Percentiles rank a stretch among this genome's conserved stretches.
phyloP scores from a whole-genome alignment of 768 basidiomycete species.

The Russula compacta region DNA sequence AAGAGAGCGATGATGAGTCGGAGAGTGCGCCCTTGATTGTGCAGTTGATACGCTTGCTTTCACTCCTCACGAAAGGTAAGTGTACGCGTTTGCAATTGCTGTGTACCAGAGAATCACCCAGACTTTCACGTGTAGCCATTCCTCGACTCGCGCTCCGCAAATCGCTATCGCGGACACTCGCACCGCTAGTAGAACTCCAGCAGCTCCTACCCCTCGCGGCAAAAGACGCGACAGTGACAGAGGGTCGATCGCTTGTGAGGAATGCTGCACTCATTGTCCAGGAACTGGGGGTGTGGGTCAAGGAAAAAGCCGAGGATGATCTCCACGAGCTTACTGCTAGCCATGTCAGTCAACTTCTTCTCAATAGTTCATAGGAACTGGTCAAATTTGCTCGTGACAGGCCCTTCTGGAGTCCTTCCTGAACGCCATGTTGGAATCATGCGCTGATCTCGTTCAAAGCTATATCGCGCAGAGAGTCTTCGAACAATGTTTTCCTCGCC shows the following conservation, averaged over 20 bases:
- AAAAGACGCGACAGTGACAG: neutral
- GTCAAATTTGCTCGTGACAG: neutral
- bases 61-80: conserved; percentile 21
- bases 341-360: conserved; percentile 4
- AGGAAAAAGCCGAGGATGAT: neutral
- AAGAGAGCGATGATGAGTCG: conserved; percentile 11
- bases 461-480: conserved; percentile 15
- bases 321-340: conserved; percentile 2
- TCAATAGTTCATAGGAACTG: neutral
- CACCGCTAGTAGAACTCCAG: conserved; percentile 11
- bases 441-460: conserved; percentile 15
- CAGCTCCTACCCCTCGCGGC: conserved; percentile 2
- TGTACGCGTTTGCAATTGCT: neutral
- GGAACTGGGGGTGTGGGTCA: conserved; percentile 6
- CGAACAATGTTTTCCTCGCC: conserved; percentile 12
- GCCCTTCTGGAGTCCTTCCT: conserved; percentile 14
- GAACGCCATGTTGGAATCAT: conserved; percentile 11
- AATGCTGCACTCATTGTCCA: conserved; percentile 4
- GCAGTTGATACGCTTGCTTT: conserved; percentile 23
- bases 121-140: conserved; percentile 17
- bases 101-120: neutral
- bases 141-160: conserved; percentile 21
- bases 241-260: conserved; percentile 12
- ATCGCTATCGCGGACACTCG: conserved; percentile 5
- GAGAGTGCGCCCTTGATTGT: neutral